Base-by-base conservation (phyloP, 2,329 filamentous ascomycete genomes). In the Fusarium sarcochroum region DNA sequence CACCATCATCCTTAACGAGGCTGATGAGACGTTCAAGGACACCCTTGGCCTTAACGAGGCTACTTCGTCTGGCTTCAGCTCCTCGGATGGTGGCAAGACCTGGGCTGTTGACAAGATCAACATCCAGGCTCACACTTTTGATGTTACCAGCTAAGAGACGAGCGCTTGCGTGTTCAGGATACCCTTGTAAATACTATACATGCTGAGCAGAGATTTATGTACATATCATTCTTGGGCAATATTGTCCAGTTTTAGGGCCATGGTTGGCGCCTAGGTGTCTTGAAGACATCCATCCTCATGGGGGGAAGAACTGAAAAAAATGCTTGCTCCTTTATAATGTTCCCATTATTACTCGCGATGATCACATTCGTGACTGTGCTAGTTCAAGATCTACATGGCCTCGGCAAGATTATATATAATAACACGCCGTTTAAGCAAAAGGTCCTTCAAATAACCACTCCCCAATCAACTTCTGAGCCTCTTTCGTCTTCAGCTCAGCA, bases 401-500 rank as follows among this genome's bases (percentile, higher is more conserved):
- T 23, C 3, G 23, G 23, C 7, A 23, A 5, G 23, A 23, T 23
- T 23, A 7, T 23, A 23, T n/a, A n/a, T n/a, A n/a, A n/a, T n/a
- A n/a, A n/a, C 23, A 23, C 6, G 9, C 10, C 27, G 11, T 48
- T 15, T 45, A 58, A 27, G 50, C 62, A 84, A 84, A 73, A 66
- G 61, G 59, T 0, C 64, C 65, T 2, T 63, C 20, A 14, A 68
- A 61, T 1, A 68, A 2, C 65, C 65, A 68, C 34, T 60, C 20
- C 1, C 58, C 65, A 23, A 68, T 68, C 3, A 53, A 4, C 32
- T 23, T 60, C 25, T 68, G 64, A 7, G 53, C 47, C 17, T 68
- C 58, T 5, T 10, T n/a, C 2, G 55, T 55, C 17, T 68, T 68
- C 3, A 47, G 27, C 13, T 60, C 59, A 4, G 58, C 65, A 38